Base-by-base conservation (phyloP, 371 early-diverging fungal species). In the Actinomortierella wolfii region DNA sequence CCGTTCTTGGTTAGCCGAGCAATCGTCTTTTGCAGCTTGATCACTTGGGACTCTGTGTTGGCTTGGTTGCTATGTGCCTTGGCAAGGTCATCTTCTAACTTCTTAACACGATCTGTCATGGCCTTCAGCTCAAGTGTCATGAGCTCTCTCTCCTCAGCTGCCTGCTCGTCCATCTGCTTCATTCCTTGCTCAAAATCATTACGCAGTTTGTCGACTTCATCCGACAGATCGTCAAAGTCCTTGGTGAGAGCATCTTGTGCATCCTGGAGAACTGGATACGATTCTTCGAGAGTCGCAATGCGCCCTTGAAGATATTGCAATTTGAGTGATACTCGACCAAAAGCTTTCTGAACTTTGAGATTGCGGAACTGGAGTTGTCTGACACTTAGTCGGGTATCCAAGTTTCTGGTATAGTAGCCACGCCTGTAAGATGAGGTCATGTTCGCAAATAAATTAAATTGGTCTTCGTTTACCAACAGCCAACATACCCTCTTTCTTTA, bases 321-420 rank as follows among this genome's bases (percentile, higher is more conserved):
- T 18, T 71, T 71, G 49, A 71, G 65, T 15, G 66, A 61, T 2
- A 71, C 66, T 5, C 66, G 66, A 3, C 62, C 62, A 50, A 71
- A 71, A 14, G 73, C 73, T 24, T 71, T 71, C 56, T 71, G 73
- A 25, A 71, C 47, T 40, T 71, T 71, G 29, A 71, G 56, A 41
- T 71, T 71, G 44, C 73, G 60, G 56, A 71, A 71, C 3, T 62
- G 66, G 26, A 71, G 59, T 39, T 66, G 66, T 24, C 66, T 66
- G 23, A 71, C 66, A 1, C 66, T 66, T 7, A 71, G 49, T 2
- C 73, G 66, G 6, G 73, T 71, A 41, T 71, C 73, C 11, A 71
- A 41, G 17, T 51, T 66, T 29, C 73, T 28, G 11, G 73, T 66
- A 17, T 65, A 50, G 43, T 71, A 71, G 28, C 73, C 73, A 15